These are phyloP conservation scores for Boletus reticulatus DNA, from an alignment of 768 basidiomycete genomes.

Conservation along the genomic window DNA sequence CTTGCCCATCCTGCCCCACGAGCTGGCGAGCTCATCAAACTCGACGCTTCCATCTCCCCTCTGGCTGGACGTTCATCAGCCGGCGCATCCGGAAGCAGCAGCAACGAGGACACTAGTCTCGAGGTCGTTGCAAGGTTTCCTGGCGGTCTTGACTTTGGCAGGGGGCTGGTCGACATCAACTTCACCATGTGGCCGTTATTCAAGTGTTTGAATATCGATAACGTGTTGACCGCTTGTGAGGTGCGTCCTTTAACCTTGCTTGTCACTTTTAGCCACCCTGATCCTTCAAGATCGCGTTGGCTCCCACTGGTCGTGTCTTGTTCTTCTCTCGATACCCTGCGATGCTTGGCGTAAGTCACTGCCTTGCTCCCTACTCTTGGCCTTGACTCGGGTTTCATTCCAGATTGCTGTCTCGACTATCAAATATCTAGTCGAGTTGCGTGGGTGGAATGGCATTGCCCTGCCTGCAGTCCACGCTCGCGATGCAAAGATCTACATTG, in stretches of 20 bases:
- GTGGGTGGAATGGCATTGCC: constrained; percentile 91
- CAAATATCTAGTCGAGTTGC: constrained; percentile 88
- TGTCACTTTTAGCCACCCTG: not conserved
- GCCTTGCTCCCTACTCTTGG: not conserved
- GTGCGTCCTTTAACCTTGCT: constrained; percentile 33
- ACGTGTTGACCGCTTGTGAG: constrained; percentile 91
- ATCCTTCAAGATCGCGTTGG: constrained; percentile 65
- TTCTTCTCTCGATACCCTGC: constrained; percentile 89
- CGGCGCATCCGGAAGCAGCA: constrained; percentile 30
- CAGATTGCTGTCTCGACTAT: constrained; percentile 87
- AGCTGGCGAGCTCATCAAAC: constrained; percentile 80
- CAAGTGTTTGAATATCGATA: constrained; percentile 89
- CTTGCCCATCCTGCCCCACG: constrained; percentile 85
- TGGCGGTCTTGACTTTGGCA: constrained; percentile 90
- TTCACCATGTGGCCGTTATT: constrained; percentile 98
- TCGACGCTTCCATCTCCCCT: constrained; percentile 73
- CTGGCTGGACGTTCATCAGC: constrained; percentile 41
- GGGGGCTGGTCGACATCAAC: constrained; percentile 89
- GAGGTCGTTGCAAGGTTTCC: constrained; percentile 90
- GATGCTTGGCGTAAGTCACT: constrained; percentile 72
- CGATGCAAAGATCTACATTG: constrained; percentile 90
- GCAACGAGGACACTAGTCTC: constrained; percentile 45
- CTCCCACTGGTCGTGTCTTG: constrained; percentile 82
- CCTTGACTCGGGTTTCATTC: constrained; percentile 3
- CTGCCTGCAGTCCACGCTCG: constrained; percentile 81